phyloP scores from a whole-genome alignment of 2,329 filamentous ascomycete species.

The Arachnomyces sp. region DNA sequence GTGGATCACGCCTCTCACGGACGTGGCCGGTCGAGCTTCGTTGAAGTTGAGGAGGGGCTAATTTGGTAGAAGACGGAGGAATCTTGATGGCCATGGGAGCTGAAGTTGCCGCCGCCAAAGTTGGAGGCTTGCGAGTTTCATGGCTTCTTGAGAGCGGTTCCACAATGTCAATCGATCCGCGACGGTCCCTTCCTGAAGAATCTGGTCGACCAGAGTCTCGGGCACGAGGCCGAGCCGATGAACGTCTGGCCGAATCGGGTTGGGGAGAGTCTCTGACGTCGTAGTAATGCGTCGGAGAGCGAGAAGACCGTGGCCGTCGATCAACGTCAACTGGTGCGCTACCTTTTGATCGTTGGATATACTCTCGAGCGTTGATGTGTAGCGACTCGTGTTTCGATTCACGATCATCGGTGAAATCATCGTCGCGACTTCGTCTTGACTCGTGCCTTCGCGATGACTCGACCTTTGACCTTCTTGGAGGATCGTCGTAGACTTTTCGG shows the following conservation, averaged over 20 bases:
- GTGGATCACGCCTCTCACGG: constrained; percentile 23
- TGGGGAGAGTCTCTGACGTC: constrained; percentile 19
- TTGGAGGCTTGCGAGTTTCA: constrained; percentile 25
- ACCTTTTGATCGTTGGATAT: constrained; percentile 31
- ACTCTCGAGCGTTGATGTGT: constrained; percentile 26
- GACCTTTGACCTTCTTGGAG: constrained; percentile 13
- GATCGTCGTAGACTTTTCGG: constrained; percentile 6
- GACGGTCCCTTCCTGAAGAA: constrained; percentile 13
- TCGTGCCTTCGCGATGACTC: constrained; percentile 18
- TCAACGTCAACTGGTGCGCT: constrained; percentile 16
- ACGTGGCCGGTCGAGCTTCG: constrained; percentile 24
- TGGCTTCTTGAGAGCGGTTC: constrained; percentile 24
- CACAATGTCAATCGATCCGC: constrained; percentile 22
- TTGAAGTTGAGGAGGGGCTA: constrained; percentile 25
- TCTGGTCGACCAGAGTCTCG: constrained; percentile 8
- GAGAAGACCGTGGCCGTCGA: constrained; percentile 23
- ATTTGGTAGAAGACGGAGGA: constrained; percentile 18
- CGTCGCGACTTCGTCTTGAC: constrained; percentile 19
- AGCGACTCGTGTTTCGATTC: constrained; percentile 27
- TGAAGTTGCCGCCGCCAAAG: constrained; percentile 27
- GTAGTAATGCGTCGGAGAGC: constrained; percentile 25
- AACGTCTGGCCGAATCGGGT: constrained; percentile 24
- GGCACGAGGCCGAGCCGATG: constrained; percentile 22
- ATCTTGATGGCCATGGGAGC: constrained; percentile 27
- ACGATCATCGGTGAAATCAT: constrained; percentile 19